Conservation (phyloP, 2,329 filamentous ascomycete genomes). For the Triangularia setosa region DNA sequence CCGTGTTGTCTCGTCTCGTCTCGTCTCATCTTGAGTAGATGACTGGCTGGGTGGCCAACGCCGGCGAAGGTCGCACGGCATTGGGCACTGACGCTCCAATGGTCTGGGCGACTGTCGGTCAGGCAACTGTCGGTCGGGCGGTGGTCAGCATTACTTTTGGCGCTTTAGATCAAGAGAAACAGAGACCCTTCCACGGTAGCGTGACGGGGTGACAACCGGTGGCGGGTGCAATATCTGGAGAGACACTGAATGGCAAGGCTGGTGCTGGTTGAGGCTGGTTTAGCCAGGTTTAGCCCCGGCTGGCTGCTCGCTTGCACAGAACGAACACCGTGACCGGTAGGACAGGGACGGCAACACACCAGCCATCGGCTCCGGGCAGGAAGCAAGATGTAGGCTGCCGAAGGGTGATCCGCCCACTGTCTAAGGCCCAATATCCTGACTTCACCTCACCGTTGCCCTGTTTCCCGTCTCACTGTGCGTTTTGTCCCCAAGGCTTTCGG, state of each 20-base stretch:
- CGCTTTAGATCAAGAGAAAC: background rate
- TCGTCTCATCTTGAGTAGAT: slow-evolving; percentile 6
- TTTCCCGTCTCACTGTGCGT: background rate
- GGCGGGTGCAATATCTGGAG: background rate
- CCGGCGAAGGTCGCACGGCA: background rate
- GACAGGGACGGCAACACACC: background rate
- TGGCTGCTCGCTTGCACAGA: background rate
- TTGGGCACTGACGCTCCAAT: slow-evolving; percentile 1
- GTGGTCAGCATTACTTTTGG: background rate
- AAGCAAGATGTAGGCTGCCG: background rate
- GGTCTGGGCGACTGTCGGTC: background rate
- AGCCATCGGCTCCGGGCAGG: slow-evolving; percentile 4
- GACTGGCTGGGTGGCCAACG: background rate
- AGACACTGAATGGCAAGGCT: background rate
- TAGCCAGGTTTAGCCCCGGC: background rate
- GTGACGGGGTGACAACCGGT: background rate
- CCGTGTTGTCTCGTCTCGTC: background rate
- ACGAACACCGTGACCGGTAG: background rate
- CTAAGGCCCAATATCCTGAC: background rate
- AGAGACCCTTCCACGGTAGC: background rate
- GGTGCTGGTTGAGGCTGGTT: background rate
- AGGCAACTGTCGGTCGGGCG: background rate
- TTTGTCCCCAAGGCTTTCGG: background rate
- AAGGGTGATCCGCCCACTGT: background rate
- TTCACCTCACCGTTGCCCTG: background rate